Percentiles rank a stretch among this genome's conserved stretches.
Conservation (phyloP, 2,329 filamentous ascomycete genomes). For the Penicillium capsulatum region DNA sequence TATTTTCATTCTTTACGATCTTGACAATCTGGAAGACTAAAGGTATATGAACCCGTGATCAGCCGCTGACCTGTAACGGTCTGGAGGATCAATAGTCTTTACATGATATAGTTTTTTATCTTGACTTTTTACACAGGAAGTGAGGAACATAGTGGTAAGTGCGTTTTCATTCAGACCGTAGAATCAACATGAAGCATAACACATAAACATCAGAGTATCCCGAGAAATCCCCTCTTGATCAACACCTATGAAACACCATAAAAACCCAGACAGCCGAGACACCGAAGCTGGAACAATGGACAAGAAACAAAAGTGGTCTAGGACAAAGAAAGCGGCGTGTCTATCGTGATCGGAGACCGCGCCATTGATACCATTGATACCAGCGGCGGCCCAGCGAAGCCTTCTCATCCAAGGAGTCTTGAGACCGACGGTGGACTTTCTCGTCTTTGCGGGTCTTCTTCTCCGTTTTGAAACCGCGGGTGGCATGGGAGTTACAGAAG, state of each 20-base stretch:
- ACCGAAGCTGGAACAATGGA: constrained; percentile 15
- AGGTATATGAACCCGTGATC: too few relatives aligned
- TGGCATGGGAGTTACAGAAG: constrained; percentile 37
- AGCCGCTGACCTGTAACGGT: too few relatives aligned
- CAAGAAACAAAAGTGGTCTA: constrained; percentile 1
- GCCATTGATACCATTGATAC: constrained; percentile 33
- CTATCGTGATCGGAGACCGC: constrained; percentile 23
- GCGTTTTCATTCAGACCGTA: too few relatives aligned
- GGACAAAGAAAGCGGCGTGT: constrained; percentile 3
- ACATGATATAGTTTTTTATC: too few relatives aligned
- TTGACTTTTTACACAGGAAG: too few relatives aligned
- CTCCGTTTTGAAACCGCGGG: constrained; percentile 30
- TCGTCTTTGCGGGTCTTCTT: constrained; percentile 27
- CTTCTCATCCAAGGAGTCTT: constrained; percentile 27
- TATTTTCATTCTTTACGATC: constrained; percentile 6
- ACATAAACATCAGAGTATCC: background rate
- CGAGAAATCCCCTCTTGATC: background rate
- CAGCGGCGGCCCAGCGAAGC: constrained; percentile 17
- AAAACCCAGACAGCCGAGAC: constrained; percentile 6
- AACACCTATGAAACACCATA: background rate
- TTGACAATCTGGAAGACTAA: too few relatives aligned
- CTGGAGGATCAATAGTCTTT: too few relatives aligned
- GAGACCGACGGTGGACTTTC: constrained; percentile 19
- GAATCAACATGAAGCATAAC: too few relatives aligned
- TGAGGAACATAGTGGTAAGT: too few relatives aligned